These are phyloP conservation scores for Oropetium thomaeum DNA, from an alignment of 176 grass and related monocot species.

Conservation along the genomic window DNA sequence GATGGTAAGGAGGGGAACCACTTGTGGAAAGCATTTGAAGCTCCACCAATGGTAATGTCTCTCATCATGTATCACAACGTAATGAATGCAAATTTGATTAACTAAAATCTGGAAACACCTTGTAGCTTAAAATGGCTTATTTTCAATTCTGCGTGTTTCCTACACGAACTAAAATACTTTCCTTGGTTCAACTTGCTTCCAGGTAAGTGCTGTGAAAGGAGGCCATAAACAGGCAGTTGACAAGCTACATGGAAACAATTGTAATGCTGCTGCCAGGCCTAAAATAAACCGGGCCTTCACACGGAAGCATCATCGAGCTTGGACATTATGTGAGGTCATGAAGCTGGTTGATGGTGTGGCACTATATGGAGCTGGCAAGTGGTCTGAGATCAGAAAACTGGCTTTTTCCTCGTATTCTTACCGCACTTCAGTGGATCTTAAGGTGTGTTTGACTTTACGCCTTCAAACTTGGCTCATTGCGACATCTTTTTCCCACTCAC, in stretches of 20 bases:
- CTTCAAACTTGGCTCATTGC: neutral
- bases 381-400: slow-evolving; percentile 92
- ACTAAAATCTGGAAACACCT: slow-evolving; percentile 10
- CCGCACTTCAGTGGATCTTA: slow-evolving; percentile 98
- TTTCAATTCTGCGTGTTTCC: slow-evolving; percentile 11
- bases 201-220: slow-evolving; percentile 43
- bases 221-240: slow-evolving; percentile 23
- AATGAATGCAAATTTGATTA: slow-evolving; percentile 1
- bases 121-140: neutral
- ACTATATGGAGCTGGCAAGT: slow-evolving; percentile 81
- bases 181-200: slow-evolving; percentile 23
- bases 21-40: slow-evolving; percentile 31
- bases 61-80: neutral
- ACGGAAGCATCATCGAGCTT: slow-evolving; percentile 95
- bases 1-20: slow-evolving; percentile 32
- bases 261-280: slow-evolving; percentile 28
- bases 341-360: slow-evolving; percentile 95
- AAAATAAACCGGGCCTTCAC: slow-evolving; percentile 43
- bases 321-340: slow-evolving; percentile 85
- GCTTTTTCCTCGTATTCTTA: slow-evolving; percentile 87
- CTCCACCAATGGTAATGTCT: slow-evolving; percentile 35
- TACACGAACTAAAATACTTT: slow-evolving; percentile 1
- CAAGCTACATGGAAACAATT: slow-evolving; percentile 15
- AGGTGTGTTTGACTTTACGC: slow-evolving; percentile 41
- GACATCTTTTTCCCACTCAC: slow-evolving; percentile 8